phyloP scores from a whole-genome alignment of 179 eudicot genomes.

The Drosera spatulata region DNA sequence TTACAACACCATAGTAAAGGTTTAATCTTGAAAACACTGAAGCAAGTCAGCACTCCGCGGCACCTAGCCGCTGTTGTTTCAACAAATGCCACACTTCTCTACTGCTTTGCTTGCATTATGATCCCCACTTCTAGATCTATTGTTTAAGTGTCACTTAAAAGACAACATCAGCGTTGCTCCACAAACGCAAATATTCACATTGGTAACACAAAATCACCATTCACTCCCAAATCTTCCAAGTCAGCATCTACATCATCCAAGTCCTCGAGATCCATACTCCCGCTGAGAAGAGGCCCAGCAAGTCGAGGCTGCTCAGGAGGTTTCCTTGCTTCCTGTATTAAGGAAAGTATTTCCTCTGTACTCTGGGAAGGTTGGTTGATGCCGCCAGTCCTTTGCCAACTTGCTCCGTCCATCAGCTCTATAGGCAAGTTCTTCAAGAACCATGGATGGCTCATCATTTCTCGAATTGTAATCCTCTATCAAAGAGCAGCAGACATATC shows the following conservation, averaged over 20 bases:
- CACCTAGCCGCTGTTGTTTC: too few species aligned
- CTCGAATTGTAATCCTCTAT: constrained; percentile 66
- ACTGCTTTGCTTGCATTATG: too few species aligned
- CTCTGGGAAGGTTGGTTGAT: constrained; percentile 45
- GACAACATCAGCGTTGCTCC: too few species aligned
- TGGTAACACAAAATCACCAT: constrained; percentile 50
- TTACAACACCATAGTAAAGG: too few species aligned
- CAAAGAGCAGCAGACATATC: not conserved
- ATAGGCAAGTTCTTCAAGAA: constrained; percentile 53
- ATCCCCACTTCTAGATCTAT: too few species aligned
- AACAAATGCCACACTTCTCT: too few species aligned
- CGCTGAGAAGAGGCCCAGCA: constrained; percentile 20
- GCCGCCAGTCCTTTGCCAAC: constrained; percentile 26
- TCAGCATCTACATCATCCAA: constrained; percentile 51
- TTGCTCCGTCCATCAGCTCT: constrained; percentile 50
- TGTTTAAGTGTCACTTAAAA: too few species aligned
- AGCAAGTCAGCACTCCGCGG: too few species aligned
- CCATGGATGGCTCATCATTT: constrained; percentile 52
- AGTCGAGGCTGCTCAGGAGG: constrained; percentile 16
- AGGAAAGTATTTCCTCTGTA: constrained; percentile 46
- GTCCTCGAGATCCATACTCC: constrained; percentile 62
- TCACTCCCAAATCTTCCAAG: constrained; percentile 42
- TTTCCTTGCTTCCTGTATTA: constrained; percentile 60
- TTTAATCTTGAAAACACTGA: too few species aligned
- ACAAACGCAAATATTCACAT: too few species aligned